Conservation (phyloP, 257 asterid genomes). For the Euphrasia confusa region DNA sequence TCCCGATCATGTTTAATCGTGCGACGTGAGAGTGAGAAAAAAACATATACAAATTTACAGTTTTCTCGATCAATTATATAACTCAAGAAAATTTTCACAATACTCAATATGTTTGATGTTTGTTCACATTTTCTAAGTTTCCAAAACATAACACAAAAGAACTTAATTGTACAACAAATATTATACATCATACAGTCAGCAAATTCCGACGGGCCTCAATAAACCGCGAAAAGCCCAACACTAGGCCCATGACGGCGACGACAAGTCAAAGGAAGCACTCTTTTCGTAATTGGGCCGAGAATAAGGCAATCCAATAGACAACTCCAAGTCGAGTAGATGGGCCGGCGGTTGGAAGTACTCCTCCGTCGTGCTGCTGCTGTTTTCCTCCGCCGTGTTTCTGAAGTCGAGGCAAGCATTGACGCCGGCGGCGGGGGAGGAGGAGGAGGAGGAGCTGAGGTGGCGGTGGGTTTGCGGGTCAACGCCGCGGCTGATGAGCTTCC, state of each 20-base stretch:
- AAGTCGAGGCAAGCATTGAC: slow-evolving; percentile 44
- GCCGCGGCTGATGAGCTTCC: slow-evolving; percentile 64
- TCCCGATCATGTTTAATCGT: too few species aligned
- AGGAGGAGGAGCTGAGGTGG: slow-evolving; percentile 34
- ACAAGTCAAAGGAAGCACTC: slow-evolving; percentile 26
- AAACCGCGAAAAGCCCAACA: slow-evolving; percentile 22
- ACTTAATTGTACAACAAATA: slow-evolving; percentile 12
- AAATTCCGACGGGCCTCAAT: too few species aligned
- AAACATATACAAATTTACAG: not conserved
- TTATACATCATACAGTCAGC: slow-evolving; percentile 24
- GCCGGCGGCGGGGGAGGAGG: slow-evolving; percentile 12
- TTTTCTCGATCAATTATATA: too few species aligned
- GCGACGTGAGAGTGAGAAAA: too few species aligned
- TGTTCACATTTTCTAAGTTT: not conserved
- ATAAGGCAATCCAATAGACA: slow-evolving; percentile 65
- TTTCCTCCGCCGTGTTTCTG: slow-evolving; percentile 28
- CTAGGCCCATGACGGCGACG: slow-evolving; percentile 27
- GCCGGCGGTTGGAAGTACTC: slow-evolving; percentile 43
- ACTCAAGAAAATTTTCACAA: not conserved
- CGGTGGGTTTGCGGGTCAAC: slow-evolving; percentile 89
- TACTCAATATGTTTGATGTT: too few species aligned
- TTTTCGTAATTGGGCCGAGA: slow-evolving; percentile 28
- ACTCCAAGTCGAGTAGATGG: slow-evolving; percentile 44
- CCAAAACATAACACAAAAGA: slow-evolving; percentile 17
- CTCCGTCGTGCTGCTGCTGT: slow-evolving; percentile 46